Evolutionary conservation across 2,329 filamentous ascomycete species (phyloP).

Genomic region (Phaeosphaeria sp.): DNA sequence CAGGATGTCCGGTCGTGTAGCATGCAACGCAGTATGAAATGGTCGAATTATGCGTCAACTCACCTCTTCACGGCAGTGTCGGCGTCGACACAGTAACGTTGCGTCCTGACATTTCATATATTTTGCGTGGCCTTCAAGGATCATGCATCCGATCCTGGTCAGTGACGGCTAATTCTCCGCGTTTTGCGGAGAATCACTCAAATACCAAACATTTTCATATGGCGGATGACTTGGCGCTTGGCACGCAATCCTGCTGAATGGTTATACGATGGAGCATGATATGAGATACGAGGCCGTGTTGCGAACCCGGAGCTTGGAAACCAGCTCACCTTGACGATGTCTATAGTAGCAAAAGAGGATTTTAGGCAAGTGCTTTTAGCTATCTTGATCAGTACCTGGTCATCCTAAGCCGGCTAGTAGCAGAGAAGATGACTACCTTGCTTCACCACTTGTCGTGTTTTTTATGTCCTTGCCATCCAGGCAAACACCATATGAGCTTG

Average conservation of each 20-base stretch:
- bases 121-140: background rate
- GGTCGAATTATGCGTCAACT: background rate
- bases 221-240: background rate
- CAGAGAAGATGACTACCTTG: too few relatives aligned
- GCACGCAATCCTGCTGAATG: background rate
- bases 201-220: background rate
- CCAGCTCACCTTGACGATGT: background rate
- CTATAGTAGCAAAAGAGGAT: background rate
- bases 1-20: background rate
- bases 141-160: background rate
- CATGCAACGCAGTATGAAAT: background rate
- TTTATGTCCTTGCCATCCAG: too few relatives aligned
- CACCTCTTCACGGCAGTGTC: background rate
- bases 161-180: background rate
- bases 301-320: background rate
- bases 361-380: background rate
- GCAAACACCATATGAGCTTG: too few relatives aligned
- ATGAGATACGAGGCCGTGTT: background rate
- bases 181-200: background rate
- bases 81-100: background rate
- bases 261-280: background rate
- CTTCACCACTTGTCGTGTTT: too few relatives aligned
- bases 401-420: background rate
- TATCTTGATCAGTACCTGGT: background rate
- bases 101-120: background rate